Conservation (phyloP, 495 filamentous ascomycete genomes). For the Penicillium samsonianum region DNA sequence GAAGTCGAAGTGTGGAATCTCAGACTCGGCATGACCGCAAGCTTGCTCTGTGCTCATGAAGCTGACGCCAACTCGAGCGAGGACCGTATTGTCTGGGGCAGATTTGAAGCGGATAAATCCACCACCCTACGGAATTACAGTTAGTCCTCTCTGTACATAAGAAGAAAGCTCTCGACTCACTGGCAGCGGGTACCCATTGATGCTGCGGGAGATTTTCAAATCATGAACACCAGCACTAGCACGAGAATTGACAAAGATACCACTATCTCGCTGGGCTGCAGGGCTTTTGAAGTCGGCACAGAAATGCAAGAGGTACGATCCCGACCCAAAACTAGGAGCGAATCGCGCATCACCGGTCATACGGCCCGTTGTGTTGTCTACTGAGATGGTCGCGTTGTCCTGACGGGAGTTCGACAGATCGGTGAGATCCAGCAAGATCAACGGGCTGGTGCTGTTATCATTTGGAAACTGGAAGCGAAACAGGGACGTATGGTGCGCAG, state of each 20-base stretch:
- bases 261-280: constrained; percentile 42
- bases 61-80: constrained; percentile 69
- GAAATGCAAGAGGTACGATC: constrained; percentile 65
- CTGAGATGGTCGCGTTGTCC: constrained; percentile 60
- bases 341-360: constrained; percentile 70
- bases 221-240: constrained; percentile 50
- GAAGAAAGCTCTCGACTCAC: constrained; percentile 22
- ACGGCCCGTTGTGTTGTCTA: constrained; percentile 60
- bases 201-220: constrained; percentile 64
- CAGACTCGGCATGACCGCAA: constrained; percentile 58
- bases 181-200: constrained; percentile 71
- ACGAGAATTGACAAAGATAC: constrained; percentile 46
- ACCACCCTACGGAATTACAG: constrained; percentile 48
- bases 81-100: constrained; percentile 42
- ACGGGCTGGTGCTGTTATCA: constrained; percentile 45
- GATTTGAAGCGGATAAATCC: constrained; percentile 64
- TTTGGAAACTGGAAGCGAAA: constrained; percentile 65
- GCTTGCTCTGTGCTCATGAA: constrained; percentile 67
- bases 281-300: constrained; percentile 64
- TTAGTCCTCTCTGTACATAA: background rate
- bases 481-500: constrained; percentile 62
- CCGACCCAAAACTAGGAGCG: constrained; percentile 65
- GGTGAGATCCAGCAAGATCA: constrained; percentile 68
- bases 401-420: constrained; percentile 68
- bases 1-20: constrained; percentile 59